Percentiles rank a stretch among this genome's conserved stretches.
phyloP scores from a whole-genome alignment of 352 stramenopile genomes.

The Globisporangium cederbergense region DNA sequence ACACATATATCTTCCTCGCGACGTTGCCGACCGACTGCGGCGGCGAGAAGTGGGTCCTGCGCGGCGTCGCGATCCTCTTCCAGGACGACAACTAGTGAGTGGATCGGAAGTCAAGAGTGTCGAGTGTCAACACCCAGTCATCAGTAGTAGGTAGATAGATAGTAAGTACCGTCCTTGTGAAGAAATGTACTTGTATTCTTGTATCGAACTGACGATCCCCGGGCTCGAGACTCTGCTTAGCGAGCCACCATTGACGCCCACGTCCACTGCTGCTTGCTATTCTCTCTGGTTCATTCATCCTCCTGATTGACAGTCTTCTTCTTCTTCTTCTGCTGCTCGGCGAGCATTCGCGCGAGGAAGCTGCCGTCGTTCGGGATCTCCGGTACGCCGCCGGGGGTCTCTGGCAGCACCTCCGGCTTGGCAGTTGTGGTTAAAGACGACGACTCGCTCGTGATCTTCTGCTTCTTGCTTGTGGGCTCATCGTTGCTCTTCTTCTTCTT shows the following conservation, averaged over 20 bases:
- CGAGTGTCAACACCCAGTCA: too few species aligned
- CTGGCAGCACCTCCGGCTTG: slow-evolving; percentile 21
- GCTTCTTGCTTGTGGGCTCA: slow-evolving; percentile 14
- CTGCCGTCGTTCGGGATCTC: slow-evolving; percentile 82
- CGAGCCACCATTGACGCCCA: too few species aligned
- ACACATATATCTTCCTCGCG: slow-evolving; percentile 95
- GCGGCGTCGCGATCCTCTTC: slow-evolving; percentile 92
- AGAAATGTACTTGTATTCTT: too few species aligned
- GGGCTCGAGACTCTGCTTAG: too few species aligned
- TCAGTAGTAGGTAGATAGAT: too few species aligned
- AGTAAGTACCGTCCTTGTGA: too few species aligned
- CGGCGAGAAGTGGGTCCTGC: slow-evolving; percentile 93
- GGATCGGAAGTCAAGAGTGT: too few species aligned
- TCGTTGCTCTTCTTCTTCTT: slow-evolving; percentile 6
- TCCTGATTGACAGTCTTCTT: not conserved
- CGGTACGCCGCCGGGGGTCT: slow-evolving; percentile 66
- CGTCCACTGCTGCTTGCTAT: too few species aligned
- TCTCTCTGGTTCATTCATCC: not conserved
- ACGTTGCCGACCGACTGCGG: slow-evolving; percentile 92
- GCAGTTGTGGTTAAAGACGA: not conserved
- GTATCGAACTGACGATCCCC: too few species aligned
- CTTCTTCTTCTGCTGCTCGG: slow-evolving; percentile 45
- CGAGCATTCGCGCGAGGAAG: slow-evolving; percentile 73
- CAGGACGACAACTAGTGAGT: slow-evolving; percentile 91
- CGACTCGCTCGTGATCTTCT: slow-evolving; percentile 13